Percentiles rank a stretch among this genome's conserved stretches.
Conservation (phyloP, 768 basidiomycete species). For the Tricholoma furcatifolium region DNA sequence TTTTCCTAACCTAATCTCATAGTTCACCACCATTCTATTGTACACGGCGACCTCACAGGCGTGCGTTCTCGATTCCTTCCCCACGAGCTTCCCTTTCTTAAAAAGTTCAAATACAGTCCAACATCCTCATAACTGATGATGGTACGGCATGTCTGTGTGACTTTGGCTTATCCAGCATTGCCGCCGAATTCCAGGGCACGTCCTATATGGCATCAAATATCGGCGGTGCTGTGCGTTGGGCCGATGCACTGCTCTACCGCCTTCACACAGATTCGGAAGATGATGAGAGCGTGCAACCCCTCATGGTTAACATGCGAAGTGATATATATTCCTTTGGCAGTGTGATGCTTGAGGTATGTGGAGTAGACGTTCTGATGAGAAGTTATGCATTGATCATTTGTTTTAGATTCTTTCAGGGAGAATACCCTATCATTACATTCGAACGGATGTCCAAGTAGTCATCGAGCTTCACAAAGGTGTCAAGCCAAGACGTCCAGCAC, state of each 20-base stretch:
- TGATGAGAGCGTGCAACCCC: conserved; percentile 22
- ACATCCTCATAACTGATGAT: conserved; percentile 42
- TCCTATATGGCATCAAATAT: conserved; percentile 34
- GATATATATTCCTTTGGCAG: conserved; percentile 51
- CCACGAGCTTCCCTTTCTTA: background rate
- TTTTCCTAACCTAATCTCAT: background rate
- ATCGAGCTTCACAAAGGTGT: conserved; percentile 39
- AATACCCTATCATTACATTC: conserved; percentile 40
- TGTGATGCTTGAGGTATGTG: conserved; percentile 39
- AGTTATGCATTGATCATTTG: background rate
- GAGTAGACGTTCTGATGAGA: background rate
- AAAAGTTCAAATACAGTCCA: conserved; percentile 32
- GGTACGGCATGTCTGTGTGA: conserved; percentile 43
- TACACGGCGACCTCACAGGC: conserved; percentile 44
- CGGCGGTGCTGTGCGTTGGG: conserved; percentile 48
- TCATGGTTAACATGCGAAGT: conserved; percentile 27
- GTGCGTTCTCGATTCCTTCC: conserved; percentile 23
- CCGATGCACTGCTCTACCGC: conserved; percentile 40
- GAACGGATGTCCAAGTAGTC: conserved; percentile 37
- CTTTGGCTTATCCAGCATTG: conserved; percentile 44
- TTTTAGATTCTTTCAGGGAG: conserved; percentile 37
- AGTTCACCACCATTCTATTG: conserved; percentile 38
- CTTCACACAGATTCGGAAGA: conserved; percentile 13
- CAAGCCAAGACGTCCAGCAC: conserved; percentile 37
- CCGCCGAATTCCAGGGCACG: conserved; percentile 29